Conservation (phyloP, 1,284 basidiomycete species). For the Moesziomyces sp. region DNA sequence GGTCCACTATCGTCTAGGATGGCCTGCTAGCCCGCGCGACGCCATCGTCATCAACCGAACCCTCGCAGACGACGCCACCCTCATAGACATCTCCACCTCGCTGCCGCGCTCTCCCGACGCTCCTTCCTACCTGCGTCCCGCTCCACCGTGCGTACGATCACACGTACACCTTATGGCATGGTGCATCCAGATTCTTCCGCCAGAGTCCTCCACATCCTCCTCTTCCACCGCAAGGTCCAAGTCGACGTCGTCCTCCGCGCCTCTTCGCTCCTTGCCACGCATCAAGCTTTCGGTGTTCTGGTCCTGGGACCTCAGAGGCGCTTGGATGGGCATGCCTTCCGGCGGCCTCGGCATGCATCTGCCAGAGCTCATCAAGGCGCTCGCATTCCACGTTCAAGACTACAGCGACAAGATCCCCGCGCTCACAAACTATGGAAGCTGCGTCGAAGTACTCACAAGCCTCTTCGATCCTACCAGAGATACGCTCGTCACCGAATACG, state of each 20-base stretch:
- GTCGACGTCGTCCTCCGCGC: constrained; percentile 5
- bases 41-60: constrained; percentile 47
- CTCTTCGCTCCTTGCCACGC: constrained; percentile 18
- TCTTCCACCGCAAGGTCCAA: constrained; percentile 31
- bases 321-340: constrained; percentile 73
- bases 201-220: constrained; percentile 61
- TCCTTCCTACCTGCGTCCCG: constrained; percentile 89
- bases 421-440: constrained; percentile 81
- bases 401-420: constrained; percentile 80
- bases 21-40: constrained; percentile 83
- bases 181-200: constrained; percentile 81
- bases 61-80: constrained; percentile 70
- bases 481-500: constrained; percentile 84
- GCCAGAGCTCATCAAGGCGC: constrained; percentile 80
- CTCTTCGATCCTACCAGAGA: constrained; percentile 83
- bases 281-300: constrained; percentile 84
- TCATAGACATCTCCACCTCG: constrained; percentile 94
- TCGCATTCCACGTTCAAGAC: constrained; percentile 80
- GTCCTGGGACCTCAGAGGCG: constrained; percentile 91
- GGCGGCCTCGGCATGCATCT: constrained; percentile 72
- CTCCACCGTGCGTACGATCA: constrained; percentile 93
- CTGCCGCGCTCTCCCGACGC: constrained; percentile 90
- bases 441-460: constrained; percentile 80
- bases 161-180: constrained; percentile 88
- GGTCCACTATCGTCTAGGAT: constrained; percentile 90